Percentiles rank a stretch among this genome's conserved stretches.
phyloP scores from a whole-genome alignment of 1,284 basidiomycete species.

The Uromyces viciae-fabae region DNA sequence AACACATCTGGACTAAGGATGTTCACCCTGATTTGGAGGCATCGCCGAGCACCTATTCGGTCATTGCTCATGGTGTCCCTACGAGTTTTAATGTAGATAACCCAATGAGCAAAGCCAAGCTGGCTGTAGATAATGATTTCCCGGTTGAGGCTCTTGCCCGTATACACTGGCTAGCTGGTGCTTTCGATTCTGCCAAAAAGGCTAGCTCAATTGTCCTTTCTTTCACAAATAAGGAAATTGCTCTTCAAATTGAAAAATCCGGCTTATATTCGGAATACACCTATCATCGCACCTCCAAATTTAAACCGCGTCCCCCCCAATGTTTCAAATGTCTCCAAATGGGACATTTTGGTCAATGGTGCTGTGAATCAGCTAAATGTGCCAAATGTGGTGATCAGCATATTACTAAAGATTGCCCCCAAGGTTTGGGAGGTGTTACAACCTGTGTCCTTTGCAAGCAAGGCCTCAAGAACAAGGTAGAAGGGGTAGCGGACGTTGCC shows the following conservation, averaged over 20 bases:
- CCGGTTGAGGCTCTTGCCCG: neutral
- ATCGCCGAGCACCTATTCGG: neutral
- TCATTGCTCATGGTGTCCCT: neutral
- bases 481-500: neutral
- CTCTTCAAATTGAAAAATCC: neutral
- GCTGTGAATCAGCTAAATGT: neutral
- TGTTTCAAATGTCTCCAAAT: slow-evolving; percentile 14
- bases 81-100: neutral
- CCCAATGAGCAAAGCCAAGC: neutral
- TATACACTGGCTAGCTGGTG: neutral
- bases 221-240: neutral
- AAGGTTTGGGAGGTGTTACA: neutral
- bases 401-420: neutral
- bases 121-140: neutral
- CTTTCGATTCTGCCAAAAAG: neutral
- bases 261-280: neutral
- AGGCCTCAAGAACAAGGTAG: neutral
- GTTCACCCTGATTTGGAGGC: neutral
- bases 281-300: neutral
- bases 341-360: neutral
- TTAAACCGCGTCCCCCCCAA: neutral
- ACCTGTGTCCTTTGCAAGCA: neutral
- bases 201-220: neutral
- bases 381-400: slow-evolving; percentile 5
- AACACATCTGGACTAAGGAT: slow-evolving; percentile 9